Evolutionary conservation across 805 yeast species (phyloP).

Genomic region (Pichia membranifaciens): DNA sequence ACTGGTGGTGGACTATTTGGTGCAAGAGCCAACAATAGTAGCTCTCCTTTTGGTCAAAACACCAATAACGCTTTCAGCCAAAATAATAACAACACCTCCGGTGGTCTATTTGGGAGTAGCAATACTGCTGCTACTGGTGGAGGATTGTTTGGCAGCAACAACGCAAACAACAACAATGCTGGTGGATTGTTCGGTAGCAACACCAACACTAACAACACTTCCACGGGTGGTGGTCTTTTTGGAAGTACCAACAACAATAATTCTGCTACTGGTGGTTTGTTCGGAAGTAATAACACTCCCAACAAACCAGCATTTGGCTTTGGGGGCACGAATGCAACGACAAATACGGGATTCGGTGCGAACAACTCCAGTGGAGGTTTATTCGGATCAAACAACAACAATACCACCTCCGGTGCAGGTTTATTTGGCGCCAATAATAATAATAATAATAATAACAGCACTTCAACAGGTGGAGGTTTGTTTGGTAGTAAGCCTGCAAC

Average conservation of each 20-base stretch:
- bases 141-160: constrained; percentile 4
- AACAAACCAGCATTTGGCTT: constrained; percentile 13
- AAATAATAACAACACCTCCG: constrained; percentile 8
- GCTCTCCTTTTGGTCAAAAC: constrained; percentile 26
- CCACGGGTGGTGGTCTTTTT: constrained; percentile 1
- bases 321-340: constrained; percentile 1
- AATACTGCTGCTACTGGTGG: constrained; percentile 15
- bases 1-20: constrained; percentile 24
- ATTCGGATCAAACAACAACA: constrained; percentile 17
- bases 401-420: constrained; percentile 25
- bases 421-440: constrained; percentile 25
- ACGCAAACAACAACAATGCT: no score
- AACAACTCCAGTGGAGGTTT: constrained; percentile 19
- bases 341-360: constrained; percentile 2
- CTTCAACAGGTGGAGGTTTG: constrained; percentile 13
- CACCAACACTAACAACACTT: constrained; percentile 4
- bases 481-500: constrained; percentile 18
- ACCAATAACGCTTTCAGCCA: constrained; percentile 19
- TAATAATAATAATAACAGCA: constrained; percentile 13
- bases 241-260: constrained; percentile 18
- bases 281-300: constrained; percentile 23
- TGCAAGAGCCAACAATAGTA: constrained; percentile 15
- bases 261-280: constrained; percentile 26
- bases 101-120: constrained; percentile 17
- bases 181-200: constrained; percentile 21